Conservation (phyloP, 2,329 filamentous ascomycete genomes). For the Coniochaeta sp. region DNA sequence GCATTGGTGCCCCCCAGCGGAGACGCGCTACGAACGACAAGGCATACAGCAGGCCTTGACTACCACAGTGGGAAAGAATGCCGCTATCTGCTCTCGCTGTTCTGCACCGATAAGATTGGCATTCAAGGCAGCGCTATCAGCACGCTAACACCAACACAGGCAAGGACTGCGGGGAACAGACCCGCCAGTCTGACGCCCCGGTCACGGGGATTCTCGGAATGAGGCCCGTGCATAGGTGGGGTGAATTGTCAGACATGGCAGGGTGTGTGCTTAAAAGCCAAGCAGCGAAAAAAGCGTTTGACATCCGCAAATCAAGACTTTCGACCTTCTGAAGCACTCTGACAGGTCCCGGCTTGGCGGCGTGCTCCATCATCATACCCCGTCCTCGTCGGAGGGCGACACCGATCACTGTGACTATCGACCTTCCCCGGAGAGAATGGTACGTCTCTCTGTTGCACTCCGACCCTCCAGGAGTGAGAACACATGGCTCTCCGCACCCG, state of each 20-base stretch:
- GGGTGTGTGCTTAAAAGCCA: neutral
- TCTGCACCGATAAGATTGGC: neutral
- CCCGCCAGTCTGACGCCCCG: no score
- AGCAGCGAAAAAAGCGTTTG: neutral
- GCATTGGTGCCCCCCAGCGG: neutral
- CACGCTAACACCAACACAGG: neutral
- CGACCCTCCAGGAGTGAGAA: neutral
- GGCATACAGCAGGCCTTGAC: neutral
- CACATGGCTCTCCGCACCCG: neutral
- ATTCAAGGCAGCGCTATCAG: neutral
- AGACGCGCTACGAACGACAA: neutral
- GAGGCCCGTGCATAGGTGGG: neutral
- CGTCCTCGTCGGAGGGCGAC: neutral
- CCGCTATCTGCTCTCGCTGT: neutral
- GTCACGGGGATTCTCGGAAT: neutral
- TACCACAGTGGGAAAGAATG: neutral
- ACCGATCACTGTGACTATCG: neutral
- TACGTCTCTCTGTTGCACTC: neutral
- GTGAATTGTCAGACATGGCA: no score
- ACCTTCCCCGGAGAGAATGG: neutral
- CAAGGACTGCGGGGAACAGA: neutral
- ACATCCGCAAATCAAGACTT: neutral
- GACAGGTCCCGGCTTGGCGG: neutral
- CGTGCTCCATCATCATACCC: neutral
- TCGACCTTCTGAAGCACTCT: no score